Evolutionary conservation across 352 stramenopile genomes (phyloP).

Genomic region (Phytophthora tentaculata): DNA sequence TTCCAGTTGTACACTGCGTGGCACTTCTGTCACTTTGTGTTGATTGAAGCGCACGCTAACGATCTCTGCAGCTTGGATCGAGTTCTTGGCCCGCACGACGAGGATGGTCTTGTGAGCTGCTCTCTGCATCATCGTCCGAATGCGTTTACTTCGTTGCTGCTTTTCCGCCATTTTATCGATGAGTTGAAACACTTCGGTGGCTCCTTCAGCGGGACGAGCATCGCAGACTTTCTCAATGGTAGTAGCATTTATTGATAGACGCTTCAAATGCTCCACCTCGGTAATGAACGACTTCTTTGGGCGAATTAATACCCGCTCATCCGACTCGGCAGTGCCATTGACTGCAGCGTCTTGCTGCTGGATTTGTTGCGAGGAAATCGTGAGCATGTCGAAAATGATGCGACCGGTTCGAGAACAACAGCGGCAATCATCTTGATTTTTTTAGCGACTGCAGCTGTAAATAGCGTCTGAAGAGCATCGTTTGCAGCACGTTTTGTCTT

Average conservation of each 20-base stretch:
- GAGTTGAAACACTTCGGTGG: conserved; percentile 52
- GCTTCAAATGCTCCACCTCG: conserved; percentile 30
- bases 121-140: conserved; percentile 67
- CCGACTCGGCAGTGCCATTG: not conserved
- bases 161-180: conserved; percentile 62
- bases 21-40: conserved; percentile 53
- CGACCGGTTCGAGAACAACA: not conserved
- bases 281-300: conserved; percentile 44
- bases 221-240: conserved; percentile 14
- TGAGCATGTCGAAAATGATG: not conserved
- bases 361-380: too few relatives aligned
- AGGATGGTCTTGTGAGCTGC: conserved; percentile 79
- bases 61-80: conserved; percentile 68
- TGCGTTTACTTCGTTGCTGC: conserved; percentile 56
- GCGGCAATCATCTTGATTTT: too few relatives aligned
- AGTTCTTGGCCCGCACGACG: conserved; percentile 74
- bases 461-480: too few relatives aligned
- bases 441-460: too few relatives aligned
- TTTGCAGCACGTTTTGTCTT: too few relatives aligned
- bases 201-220: conserved; percentile 25
- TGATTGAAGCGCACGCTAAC: conserved; percentile 67
- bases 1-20: conserved; percentile 55
- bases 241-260: not conserved
- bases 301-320: conserved; percentile 7
- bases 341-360: not conserved